Evolutionary conservation across 441 rosid genomes (phyloP), one percentile per base, ranked within the genome.

Genomic region (Populus hybrid): DNA sequence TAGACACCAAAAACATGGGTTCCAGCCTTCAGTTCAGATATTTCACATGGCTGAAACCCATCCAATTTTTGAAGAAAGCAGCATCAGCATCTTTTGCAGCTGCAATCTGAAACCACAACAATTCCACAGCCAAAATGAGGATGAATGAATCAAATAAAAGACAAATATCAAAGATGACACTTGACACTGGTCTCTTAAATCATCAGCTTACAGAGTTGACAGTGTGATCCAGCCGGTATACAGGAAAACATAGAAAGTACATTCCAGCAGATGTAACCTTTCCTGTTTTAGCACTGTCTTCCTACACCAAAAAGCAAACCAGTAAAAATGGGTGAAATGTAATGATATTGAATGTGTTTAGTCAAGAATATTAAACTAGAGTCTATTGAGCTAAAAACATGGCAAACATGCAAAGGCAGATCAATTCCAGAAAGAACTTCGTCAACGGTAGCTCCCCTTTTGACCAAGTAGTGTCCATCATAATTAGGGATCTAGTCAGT

Each of bases 221-320:
- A 29, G 93, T 84, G 74, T 89, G 97, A 83, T 94, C 98, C 74
- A 90, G 84, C 64, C 90, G 91, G 82, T 95, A 94, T 76, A 94
- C 97, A 67, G 99, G 95, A 76, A 94, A 95, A 74, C 97, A 92
- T 63, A 95, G 94, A 83, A 95, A 95, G 88, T 90, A 95, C 98
- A 94, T 91, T 83, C 99, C 99, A 33, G 99, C 97, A 79, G 93
- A 88, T 78, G 94, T 89, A 73, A 89, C 82, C 81, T 91, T 94
- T 69, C 95, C 97, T 1, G 89, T 89, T 87, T 86, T 95, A 61
- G 82, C 76, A 84, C 99, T 87, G 73, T 95, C 97, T 88, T 94
- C 99, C 99, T 95, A 75, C 68, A 78, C 21, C 40, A 70, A 20
- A 77, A 45, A 71, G 9, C 10, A 45, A 68, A 35, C 0, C 11